phyloP scores from a whole-genome alignment of 2,329 filamentous ascomycete species.

The Trichoderma harzianum region DNA sequence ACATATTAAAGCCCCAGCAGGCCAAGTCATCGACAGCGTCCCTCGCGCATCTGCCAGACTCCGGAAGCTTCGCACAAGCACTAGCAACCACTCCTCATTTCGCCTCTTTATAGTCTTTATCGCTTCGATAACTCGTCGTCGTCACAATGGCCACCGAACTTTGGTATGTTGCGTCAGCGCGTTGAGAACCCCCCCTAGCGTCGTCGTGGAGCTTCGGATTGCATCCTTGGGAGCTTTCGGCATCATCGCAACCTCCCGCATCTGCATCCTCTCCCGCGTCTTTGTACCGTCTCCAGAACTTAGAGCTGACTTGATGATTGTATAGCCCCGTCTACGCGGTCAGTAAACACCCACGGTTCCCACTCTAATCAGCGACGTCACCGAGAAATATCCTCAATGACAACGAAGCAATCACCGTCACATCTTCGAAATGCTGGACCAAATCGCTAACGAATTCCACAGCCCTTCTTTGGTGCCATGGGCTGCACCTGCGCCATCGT shows the following conservation, averaged over 20 bases:
- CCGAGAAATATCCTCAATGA: neutral
- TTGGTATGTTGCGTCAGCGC: conserved; percentile 22
- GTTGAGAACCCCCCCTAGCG: conserved; percentile 15
- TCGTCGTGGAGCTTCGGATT: conserved; percentile 15
- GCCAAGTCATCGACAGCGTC: conserved; percentile 9
- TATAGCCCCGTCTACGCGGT: conserved; percentile 21
- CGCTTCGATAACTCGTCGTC: conserved; percentile 1
- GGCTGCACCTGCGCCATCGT: conserved; percentile 45
- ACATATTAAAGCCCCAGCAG: conserved; percentile 5
- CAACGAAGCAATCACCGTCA: neutral
- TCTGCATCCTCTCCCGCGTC: neutral
- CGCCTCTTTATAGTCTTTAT: neutral
- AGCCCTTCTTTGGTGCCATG: conserved; percentile 43
- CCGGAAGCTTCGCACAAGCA: conserved; percentile 11
- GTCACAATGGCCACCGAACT: conserved; percentile 21
- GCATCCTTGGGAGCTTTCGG: conserved; percentile 15
- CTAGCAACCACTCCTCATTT: neutral
- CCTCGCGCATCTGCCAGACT: conserved; percentile 6
- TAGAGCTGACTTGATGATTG: conserved; percentile 11
- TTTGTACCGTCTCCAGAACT: neutral
- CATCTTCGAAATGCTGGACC: neutral
- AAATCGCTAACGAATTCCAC: conserved; percentile 1
- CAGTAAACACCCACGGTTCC: conserved; percentile 5
- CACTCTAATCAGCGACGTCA: conserved; percentile 16
- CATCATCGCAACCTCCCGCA: conserved; percentile 15